Evolutionary conservation across 805 yeast species (phyloP), one percentile per base, ranked within the genome.

Genomic region (Candida pseudoglaebosa): DNA sequence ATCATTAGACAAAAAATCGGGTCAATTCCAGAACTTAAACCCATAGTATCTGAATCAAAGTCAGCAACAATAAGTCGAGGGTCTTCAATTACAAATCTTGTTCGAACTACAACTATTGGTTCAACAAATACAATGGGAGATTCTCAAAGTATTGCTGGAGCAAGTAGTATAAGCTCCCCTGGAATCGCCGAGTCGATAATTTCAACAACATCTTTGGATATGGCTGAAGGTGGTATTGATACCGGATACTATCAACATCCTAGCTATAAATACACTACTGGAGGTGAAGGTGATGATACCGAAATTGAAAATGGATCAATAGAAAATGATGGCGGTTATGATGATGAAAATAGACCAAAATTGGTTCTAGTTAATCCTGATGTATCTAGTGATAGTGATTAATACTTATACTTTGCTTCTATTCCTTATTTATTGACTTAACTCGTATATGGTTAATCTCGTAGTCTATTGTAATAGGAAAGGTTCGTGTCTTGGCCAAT

Each of bases 301-400:
- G 53, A 52, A 16, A 36, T 32, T 12, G 55, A 45, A 28, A 28
- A 38, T 8, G 41, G 24, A 4, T 12, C 15, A 22, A 20, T 13
- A 6, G 37, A 34, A 31, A 41, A 46, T 16, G 43, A 45, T 10
- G 49, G 50, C 19, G 55, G 49, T 8, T 57, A 64, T 9, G 63
- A 57, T 4, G 54, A 57, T 5, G 62, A 57, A 22, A 70, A 65
- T 14, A 54, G 57, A 17, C 74, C 76, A 49, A 65, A 69, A 17
- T 59, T 80, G 40, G 73, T 66, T 33, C 67, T 80, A 36, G 84
- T 82, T 14, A 80, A 80, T 42, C 85, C 85, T 0, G 85, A 68
- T 42, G 18, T 29, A 10, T 42, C 71, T 28, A 34, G 32, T 17
- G 36, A 33, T 21, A 20, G 28, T 13, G 36, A 33, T 24, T 33